Percentiles rank a stretch among this genome's conserved stretches.
Conservation (phyloP, 495 filamentous ascomycete species). For the Letharia columbiana region DNA sequence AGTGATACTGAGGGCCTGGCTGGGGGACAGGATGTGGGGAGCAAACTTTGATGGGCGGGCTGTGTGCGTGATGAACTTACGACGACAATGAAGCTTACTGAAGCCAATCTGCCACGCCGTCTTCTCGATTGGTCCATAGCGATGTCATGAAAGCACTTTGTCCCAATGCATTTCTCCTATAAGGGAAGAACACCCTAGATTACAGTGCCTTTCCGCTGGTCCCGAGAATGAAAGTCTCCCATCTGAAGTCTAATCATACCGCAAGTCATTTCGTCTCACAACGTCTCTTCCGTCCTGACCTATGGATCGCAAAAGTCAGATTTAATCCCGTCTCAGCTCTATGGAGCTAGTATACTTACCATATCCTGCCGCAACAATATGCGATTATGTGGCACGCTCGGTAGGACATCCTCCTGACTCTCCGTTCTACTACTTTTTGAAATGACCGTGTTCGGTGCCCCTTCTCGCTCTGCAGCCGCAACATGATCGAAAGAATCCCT, state of each 20-base stretch:
- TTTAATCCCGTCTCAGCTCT: not conserved
- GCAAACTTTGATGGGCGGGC: not conserved
- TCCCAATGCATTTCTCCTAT: not conserved
- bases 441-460: conserved; percentile 9
- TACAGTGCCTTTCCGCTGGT: not conserved
- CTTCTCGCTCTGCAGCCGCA: conserved; percentile 1
- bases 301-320: not conserved
- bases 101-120: too few species aligned
- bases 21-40: too few species aligned
- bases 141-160: not conserved
- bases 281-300: conserved; percentile 14
- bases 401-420: conserved; percentile 7
- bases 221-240: not conserved
- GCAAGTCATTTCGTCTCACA: not conserved
- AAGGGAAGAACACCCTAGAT: not conserved
- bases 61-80: not conserved
- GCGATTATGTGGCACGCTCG: conserved; percentile 1
- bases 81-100: not conserved
- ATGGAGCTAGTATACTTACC: not conserved
- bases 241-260: not conserved
- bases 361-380: conserved; percentile 14
- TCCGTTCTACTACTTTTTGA: conserved; percentile 7
- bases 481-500: not conserved
- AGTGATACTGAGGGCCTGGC: conserved; percentile 11
- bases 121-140: not conserved